phyloP scores from a whole-genome alignment of 768 basidiomycete species.

The Baorangia bicolor region DNA sequence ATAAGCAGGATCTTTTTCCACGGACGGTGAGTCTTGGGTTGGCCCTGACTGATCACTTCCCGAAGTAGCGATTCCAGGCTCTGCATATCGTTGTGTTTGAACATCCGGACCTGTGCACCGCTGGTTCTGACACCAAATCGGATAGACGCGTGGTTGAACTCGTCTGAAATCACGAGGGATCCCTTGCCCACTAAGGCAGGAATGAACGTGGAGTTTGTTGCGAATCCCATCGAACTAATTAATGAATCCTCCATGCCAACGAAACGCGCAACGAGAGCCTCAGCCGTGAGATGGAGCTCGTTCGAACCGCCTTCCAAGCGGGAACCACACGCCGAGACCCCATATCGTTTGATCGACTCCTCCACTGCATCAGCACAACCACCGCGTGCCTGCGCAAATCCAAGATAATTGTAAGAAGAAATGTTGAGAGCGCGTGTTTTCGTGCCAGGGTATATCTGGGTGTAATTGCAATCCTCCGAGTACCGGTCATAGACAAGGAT shows the following conservation, averaged over 20 bases:
- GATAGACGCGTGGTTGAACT: slow-evolving; percentile 94
- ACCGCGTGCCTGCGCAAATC: slow-evolving; percentile 91
- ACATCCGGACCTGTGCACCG: slow-evolving; percentile 87
- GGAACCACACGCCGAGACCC: slow-evolving; percentile 71
- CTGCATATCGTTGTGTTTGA: slow-evolving; percentile 96
- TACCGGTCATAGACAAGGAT: slow-evolving; percentile 82
- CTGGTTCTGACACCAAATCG: slow-evolving; percentile 88
- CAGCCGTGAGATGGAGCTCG: slow-evolving; percentile 78
- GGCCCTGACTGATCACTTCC: slow-evolving; percentile 95
- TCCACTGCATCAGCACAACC: slow-evolving; percentile 95
- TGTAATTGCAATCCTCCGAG: slow-evolving; percentile 78
- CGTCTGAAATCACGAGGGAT: slow-evolving; percentile 93
- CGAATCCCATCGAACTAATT: slow-evolving; percentile 95
- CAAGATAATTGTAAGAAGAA: slow-evolving; percentile 98
- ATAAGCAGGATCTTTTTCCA: slow-evolving; percentile 98
- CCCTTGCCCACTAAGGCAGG: slow-evolving; percentile 91
- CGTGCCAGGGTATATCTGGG: slow-evolving; percentile 72
- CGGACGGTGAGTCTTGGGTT: slow-evolving; percentile 95
- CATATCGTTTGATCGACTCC: slow-evolving; percentile 76
- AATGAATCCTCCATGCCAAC: slow-evolving; percentile 88
- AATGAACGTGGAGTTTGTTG: slow-evolving; percentile 91
- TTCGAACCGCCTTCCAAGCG: slow-evolving; percentile 84
- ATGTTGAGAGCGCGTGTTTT: slow-evolving; percentile 91
- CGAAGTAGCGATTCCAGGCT: slow-evolving; percentile 76
- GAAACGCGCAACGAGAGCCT: slow-evolving; percentile 88